Evolutionary conservation across 2,329 filamentous ascomycete genomes (phyloP).

Genomic region (Cordyceps pruinosa): DNA sequence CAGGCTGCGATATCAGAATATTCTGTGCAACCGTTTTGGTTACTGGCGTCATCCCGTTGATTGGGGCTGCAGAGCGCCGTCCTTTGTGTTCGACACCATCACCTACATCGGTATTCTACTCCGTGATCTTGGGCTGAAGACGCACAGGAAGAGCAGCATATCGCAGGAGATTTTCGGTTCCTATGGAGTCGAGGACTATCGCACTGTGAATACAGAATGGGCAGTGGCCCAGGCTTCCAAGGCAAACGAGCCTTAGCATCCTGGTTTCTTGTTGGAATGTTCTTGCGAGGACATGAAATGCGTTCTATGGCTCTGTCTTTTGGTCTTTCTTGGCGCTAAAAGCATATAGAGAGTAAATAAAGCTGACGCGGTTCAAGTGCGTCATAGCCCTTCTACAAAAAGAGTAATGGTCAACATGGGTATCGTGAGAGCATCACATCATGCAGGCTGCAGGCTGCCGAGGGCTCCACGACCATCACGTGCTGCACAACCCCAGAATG

Average conservation of each 20-base stretch:
- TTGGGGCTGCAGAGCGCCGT: constrained; percentile 54
- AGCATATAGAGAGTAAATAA: too few relatives aligned
- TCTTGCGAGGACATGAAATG: too few relatives aligned
- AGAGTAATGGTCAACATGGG: not conserved
- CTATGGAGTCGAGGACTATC: constrained; percentile 51
- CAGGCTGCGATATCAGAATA: constrained; percentile 44
- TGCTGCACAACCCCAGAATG: not conserved
- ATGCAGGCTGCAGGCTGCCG: not conserved
- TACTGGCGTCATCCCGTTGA: constrained; percentile 63
- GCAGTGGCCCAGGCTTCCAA: not conserved
- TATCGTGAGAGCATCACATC: not conserved
- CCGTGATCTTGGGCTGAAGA: constrained; percentile 54
- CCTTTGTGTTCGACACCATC: constrained; percentile 68
- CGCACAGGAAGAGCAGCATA: constrained; percentile 44
- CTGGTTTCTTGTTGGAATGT: too few relatives aligned
- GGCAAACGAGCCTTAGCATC: not conserved
- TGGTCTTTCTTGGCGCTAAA: too few relatives aligned
- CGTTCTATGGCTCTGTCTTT: too few relatives aligned
- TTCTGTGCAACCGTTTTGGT: constrained; percentile 61
- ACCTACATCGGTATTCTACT: constrained; percentile 64
- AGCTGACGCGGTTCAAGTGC: too few relatives aligned
- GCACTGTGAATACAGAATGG: constrained; percentile 5
- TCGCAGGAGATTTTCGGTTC: constrained; percentile 43
- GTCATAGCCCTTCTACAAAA: too few relatives aligned
- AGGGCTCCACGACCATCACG: not conserved